These are phyloP conservation scores for Cladophialophora yegresii DNA, from an alignment of 2,329 filamentous ascomycete species.

Conservation along the genomic window DNA sequence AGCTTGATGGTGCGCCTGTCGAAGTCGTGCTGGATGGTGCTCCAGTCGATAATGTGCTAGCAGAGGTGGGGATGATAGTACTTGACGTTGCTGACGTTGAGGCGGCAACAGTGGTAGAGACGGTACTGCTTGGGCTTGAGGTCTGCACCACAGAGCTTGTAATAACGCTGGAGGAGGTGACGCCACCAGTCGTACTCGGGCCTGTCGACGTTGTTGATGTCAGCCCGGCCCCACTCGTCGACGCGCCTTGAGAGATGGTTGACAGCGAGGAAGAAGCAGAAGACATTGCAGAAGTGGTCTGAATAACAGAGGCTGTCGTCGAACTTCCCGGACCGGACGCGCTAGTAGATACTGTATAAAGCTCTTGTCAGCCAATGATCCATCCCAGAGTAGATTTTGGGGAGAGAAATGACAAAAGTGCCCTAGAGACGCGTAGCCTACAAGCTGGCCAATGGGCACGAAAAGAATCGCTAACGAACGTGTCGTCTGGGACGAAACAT, in stretches of 20 bases:
- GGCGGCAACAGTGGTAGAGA: background rate
- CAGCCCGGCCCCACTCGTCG: slow-evolving; percentile 9
- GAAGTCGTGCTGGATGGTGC: background rate
- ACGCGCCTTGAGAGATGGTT: slow-evolving; percentile 1
- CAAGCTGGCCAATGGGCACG: too few relatives aligned
- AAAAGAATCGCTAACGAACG: background rate
- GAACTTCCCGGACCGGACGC: background rate
- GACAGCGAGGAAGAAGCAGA: slow-evolving; percentile 5
- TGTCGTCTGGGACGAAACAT: background rate
- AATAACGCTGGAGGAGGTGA: background rate
- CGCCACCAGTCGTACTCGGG: background rate
- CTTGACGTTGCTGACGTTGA: background rate
- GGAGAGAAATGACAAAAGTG: too few relatives aligned
- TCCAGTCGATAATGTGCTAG: background rate
- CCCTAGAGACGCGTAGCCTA: too few relatives aligned
- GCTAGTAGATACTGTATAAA: background rate
- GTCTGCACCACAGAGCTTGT: background rate
- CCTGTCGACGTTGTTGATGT: slow-evolving; percentile 6
- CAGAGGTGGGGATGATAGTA: background rate
- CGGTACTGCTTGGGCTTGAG: slow-evolving; percentile 3
- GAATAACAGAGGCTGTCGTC: background rate
- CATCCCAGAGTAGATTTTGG: too few relatives aligned
- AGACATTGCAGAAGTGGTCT: background rate
- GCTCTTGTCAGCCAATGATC: background rate
- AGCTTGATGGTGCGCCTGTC: background rate